Percentiles rank a stretch among this genome's conserved stretches.
Evolutionary conservation across 805 yeast genomes (phyloP).

Genomic region (Scheffersomyces ergatensis): DNA sequence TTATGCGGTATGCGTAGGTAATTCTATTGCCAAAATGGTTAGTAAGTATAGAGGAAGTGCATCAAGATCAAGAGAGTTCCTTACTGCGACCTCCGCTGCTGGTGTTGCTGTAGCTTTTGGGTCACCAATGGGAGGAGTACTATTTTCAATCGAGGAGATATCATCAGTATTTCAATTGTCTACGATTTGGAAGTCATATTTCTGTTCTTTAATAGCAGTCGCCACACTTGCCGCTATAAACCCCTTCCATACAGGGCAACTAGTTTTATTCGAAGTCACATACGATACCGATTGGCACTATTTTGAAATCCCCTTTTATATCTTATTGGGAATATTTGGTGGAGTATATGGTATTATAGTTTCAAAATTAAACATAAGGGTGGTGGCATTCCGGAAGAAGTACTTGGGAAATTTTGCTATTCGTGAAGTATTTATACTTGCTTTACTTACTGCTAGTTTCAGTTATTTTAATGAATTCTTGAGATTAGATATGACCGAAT

Average conservation of each 20-base stretch:
- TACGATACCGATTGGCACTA: slow-evolving; percentile 86
- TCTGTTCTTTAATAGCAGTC: slow-evolving; percentile 86
- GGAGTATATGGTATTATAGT: slow-evolving; percentile 85
- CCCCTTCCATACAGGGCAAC: slow-evolving; percentile 93
- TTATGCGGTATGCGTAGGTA: slow-evolving; percentile 96
- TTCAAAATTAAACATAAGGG: slow-evolving; percentile 69
- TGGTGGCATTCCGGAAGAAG: slow-evolving; percentile 73
- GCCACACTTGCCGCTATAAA: slow-evolving; percentile 75
- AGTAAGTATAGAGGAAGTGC: slow-evolving; percentile 44
- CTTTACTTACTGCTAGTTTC: slow-evolving; percentile 67
- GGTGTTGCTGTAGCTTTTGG: slow-evolving; percentile 99
- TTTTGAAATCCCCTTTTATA: slow-evolving; percentile 78
- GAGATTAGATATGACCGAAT: slow-evolving; percentile 88
- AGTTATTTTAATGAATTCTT: slow-evolving; percentile 84
- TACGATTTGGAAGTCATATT: slow-evolving; percentile 88
- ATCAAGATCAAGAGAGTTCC: slow-evolving; percentile 51
- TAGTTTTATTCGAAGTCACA: slow-evolving; percentile 88
- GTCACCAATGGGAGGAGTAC: slow-evolving; percentile 93
- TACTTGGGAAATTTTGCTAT: slow-evolving; percentile 59
- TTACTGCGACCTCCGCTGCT: slow-evolving; percentile 93
- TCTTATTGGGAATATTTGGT: slow-evolving; percentile 83
- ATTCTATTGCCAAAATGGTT: slow-evolving; percentile 61
- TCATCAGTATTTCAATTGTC: slow-evolving; percentile 68
- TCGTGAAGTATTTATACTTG: slow-evolving; percentile 67
- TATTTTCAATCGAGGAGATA: slow-evolving; percentile 91